phyloP scores from a whole-genome alignment of 768 basidiomycete species.

The Suillus americanus region DNA sequence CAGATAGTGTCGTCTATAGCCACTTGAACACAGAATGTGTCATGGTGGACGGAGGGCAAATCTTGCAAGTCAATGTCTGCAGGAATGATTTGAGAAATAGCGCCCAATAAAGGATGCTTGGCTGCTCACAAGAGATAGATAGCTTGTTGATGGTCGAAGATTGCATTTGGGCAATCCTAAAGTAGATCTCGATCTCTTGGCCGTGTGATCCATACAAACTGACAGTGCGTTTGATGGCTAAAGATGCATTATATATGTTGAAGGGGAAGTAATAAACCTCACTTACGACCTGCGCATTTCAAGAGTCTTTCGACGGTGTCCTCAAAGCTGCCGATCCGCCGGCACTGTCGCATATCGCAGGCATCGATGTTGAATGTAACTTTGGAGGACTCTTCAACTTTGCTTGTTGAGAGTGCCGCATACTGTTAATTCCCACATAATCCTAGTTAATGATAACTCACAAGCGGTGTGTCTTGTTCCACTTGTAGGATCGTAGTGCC shows the following conservation, averaged over 20 bases:
- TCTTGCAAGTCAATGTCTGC: not conserved
- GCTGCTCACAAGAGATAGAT: not conserved
- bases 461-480: not conserved
- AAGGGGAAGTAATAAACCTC: not conserved
- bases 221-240: not conserved
- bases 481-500: not conserved
- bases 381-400: not conserved
- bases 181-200: not conserved
- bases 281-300: not conserved
- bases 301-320: not conserved
- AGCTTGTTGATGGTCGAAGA: not conserved
- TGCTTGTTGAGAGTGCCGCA: not conserved
- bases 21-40: not conserved
- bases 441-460: not conserved
- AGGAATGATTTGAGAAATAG: not conserved
- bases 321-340: not conserved
- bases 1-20: not conserved
- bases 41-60: not conserved
- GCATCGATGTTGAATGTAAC: not conserved
- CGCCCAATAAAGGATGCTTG: not conserved
- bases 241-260: not conserved
- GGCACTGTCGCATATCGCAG: not conserved
- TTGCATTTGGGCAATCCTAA: not conserved
- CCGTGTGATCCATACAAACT: not conserved
- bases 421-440: not conserved